A percentile compares a stretch with the other conserved stretches of the same genome.
Evolutionary conservation across 495 filamentous ascomycete genomes (phyloP).

Genomic region (Annulohypoxylon stygium): DNA sequence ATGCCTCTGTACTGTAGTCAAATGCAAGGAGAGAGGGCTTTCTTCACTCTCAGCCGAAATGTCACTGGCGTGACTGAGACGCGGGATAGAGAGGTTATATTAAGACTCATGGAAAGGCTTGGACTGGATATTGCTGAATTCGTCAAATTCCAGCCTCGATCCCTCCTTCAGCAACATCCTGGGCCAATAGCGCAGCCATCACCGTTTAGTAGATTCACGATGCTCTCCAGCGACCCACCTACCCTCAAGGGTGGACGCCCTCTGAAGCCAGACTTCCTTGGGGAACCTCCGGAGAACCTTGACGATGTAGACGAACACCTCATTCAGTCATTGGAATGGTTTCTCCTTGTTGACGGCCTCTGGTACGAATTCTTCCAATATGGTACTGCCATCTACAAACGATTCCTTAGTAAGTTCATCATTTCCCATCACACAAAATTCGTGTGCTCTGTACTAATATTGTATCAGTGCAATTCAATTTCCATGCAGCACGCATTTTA

Average conservation of each 20-base stretch:
- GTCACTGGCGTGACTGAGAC: constrained; percentile 65
- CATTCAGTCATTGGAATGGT: constrained; percentile 88
- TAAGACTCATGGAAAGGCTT: constrained; percentile 72
- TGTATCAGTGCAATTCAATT: constrained; percentile 61
- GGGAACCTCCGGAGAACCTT: constrained; percentile 66
- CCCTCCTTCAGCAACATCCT: constrained; percentile 62
- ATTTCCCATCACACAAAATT: constrained; percentile 18
- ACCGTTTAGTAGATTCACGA: constrained; percentile 59
- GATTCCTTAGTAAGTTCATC: constrained; percentile 73
- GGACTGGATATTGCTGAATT: constrained; percentile 64
- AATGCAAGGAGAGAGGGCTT: constrained; percentile 65
- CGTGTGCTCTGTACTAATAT: constrained; percentile 45
- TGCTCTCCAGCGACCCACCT: constrained; percentile 61
- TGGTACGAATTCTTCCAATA: constrained; percentile 77
- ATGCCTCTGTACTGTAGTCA: constrained; percentile 90
- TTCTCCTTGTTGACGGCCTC: constrained; percentile 75
- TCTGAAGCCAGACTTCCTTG: constrained; percentile 74
- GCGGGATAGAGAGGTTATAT: constrained; percentile 65
- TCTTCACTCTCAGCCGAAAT: constrained; percentile 67
- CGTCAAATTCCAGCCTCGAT: constrained; percentile 65
- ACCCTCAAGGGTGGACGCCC: constrained; percentile 62
- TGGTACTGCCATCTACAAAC: constrained; percentile 77
- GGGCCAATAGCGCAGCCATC: constrained; percentile 41
- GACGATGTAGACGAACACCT: constrained; percentile 73
- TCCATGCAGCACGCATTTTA: constrained; percentile 76